Percentiles rank a stretch among this genome's conserved stretches.
Evolutionary conservation across 371 early-diverging fungal genomes (phyloP).

Genomic region (Mucor plumbeus): DNA sequence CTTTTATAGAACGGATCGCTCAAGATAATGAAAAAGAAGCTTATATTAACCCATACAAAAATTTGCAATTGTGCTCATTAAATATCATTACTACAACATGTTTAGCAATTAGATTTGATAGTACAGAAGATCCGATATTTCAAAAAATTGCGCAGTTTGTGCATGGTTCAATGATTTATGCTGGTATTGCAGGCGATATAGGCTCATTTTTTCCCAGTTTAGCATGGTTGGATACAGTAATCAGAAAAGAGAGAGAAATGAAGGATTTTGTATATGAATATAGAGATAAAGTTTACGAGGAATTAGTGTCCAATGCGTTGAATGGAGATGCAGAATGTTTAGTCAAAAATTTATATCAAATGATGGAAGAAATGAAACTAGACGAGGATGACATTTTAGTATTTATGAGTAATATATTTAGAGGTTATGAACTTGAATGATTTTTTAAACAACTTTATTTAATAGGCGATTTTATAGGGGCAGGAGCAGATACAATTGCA

Average conservation of each 20-base stretch:
- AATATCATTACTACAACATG: conserved; percentile 17
- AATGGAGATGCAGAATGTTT: conserved; percentile 23
- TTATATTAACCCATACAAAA: conserved; percentile 4
- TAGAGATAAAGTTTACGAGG: background rate
- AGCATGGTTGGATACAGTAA: background rate
- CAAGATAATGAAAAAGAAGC: background rate
- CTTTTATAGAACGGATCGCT: background rate
- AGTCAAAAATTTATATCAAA: conserved; percentile 21
- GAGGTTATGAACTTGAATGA: background rate
- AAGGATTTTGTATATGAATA: background rate
- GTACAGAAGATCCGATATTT: conserved; percentile 16
- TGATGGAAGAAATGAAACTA: conserved; percentile 26
- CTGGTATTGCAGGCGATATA: conserved; percentile 15
- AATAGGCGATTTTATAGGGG: conserved; percentile 27
- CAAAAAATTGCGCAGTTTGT: background rate
- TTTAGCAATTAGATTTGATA: conserved; percentile 1
- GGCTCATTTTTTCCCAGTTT: conserved; percentile 13
- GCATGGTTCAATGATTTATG: conserved; percentile 4
- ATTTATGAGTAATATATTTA: conserved; percentile 12
- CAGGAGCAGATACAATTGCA: conserved; percentile 26
- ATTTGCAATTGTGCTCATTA: conserved; percentile 12
- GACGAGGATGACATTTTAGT: conserved; percentile 20
- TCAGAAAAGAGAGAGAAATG: conserved; percentile 8
- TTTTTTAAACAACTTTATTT: background rate
- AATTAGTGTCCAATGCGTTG: conserved; percentile 13